phyloP scores from a whole-genome alignment of 225 moss, liverwort and hornwort species.

The Polytrichum formosum region DNA sequence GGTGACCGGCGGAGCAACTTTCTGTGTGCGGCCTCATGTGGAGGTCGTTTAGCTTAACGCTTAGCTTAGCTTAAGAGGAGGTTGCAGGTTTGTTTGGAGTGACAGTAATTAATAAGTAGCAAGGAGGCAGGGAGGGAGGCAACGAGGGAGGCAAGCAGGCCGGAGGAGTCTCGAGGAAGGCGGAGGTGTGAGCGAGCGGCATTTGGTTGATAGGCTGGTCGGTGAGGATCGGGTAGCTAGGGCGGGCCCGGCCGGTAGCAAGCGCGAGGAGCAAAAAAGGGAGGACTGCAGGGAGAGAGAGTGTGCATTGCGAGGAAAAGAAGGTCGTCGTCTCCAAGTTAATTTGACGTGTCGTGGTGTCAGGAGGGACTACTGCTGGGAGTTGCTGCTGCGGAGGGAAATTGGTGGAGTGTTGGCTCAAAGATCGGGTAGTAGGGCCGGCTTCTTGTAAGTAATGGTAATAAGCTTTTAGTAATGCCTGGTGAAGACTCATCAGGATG shows the following conservation, averaged over 20 bases:
- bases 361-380: neutral
- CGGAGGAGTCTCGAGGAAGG: too few relatives aligned
- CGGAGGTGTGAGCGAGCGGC: neutral
- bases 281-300: neutral
- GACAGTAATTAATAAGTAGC: too few relatives aligned
- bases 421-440: neutral
- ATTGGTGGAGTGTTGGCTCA: neutral
- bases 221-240: conserved; percentile 2
- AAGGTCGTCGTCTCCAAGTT: neutral
- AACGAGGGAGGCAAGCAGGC: too few relatives aligned
- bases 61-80: too few relatives aligned
- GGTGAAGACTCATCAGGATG: too few relatives aligned
- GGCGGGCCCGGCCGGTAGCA: neutral
- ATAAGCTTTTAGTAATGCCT: too few relatives aligned
- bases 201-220: conserved; percentile 1
- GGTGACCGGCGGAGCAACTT: too few relatives aligned
- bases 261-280: neutral
- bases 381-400: neutral
- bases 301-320: neutral
- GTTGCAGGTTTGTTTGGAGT: too few relatives aligned
- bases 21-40: too few relatives aligned
- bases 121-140: too few relatives aligned
- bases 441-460: too few relatives aligned
- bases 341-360: neutral
- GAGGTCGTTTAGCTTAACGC: too few relatives aligned